Evolutionary conservation across 169 alveolate species (phyloP).

Genomic region (Cryptosporidium ubiquitum): DNA sequence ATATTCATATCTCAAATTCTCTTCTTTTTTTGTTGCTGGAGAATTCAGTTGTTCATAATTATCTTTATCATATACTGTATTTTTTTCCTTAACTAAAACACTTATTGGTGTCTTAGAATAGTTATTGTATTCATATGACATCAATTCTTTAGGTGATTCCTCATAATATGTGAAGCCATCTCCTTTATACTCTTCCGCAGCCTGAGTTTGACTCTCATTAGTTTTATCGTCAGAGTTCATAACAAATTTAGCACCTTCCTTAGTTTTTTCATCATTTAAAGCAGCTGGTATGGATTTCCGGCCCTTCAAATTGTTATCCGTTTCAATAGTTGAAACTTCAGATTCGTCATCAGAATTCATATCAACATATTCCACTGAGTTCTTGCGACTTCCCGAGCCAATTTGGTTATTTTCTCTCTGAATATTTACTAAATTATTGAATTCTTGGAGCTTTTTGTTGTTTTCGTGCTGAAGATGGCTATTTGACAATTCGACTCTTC

Average conservation of each 20-base stretch:
- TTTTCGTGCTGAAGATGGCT: background rate
- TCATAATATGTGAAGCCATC: slow-evolving; percentile 49
- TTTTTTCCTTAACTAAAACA: slow-evolving; percentile 13
- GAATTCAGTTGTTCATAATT: slow-evolving; percentile 20
- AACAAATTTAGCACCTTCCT: background rate
- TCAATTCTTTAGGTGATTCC: slow-evolving; percentile 49
- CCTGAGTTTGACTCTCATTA: background rate
- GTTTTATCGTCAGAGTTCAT: background rate
- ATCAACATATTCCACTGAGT: background rate
- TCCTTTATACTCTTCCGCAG: background rate
- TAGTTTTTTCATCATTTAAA: no score
- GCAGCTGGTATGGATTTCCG: background rate
- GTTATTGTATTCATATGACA: slow-evolving; percentile 25
- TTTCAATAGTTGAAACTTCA: background rate
- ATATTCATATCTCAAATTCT: slow-evolving; percentile 24
- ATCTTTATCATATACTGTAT: background rate
- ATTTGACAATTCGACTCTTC: background rate
- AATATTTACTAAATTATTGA: background rate
- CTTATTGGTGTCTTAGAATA: slow-evolving; percentile 30
- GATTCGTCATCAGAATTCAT: slow-evolving; percentile 6
- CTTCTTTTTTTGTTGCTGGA: slow-evolving; percentile 8
- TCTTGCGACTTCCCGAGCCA: background rate
- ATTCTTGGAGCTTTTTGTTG: background rate
- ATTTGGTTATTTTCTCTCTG: background rate
- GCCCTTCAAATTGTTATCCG: background rate